Percentiles rank a stretch among this genome's conserved stretches.
Conservation (phyloP, 345 rosid genomes). For the Boechera stricta region DNA sequence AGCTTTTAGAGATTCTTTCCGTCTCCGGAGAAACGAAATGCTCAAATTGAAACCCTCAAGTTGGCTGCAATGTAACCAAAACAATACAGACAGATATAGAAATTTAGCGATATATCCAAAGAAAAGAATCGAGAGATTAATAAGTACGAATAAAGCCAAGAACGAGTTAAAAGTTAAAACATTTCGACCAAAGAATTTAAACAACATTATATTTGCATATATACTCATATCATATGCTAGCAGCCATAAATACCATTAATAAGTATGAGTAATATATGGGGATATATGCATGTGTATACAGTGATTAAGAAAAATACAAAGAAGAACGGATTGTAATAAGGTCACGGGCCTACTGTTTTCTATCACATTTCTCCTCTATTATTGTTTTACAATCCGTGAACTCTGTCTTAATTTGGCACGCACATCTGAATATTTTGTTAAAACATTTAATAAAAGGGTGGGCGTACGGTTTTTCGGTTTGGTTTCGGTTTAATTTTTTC, state of each 20-base stretch:
- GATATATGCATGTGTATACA: slow-evolving; percentile 23
- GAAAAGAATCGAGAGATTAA: slow-evolving; percentile 9
- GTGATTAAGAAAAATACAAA: slow-evolving; percentile 36
- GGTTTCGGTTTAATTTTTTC: too few species aligned
- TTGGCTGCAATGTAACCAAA: slow-evolving; percentile 2
- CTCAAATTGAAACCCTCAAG: background rate
- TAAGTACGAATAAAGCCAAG: slow-evolving; percentile 26
- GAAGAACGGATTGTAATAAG: slow-evolving; percentile 27
- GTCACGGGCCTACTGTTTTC: slow-evolving; percentile 46
- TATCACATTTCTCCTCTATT: slow-evolving; percentile 21
- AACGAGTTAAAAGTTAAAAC: slow-evolving; percentile 30
- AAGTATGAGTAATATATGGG: slow-evolving; percentile 2
- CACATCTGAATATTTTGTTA: background rate
- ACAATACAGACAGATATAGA: background rate
- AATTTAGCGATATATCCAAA: slow-evolving; percentile 32
- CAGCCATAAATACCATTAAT: background rate
- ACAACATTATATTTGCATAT: background rate
- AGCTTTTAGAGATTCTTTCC: background rate
- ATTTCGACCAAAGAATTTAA: slow-evolving; percentile 27
- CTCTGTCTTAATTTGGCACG: slow-evolving; percentile 7
- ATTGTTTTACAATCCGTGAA: slow-evolving; percentile 38
- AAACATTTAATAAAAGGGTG: too few species aligned
- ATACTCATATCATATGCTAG: slow-evolving; percentile 7
- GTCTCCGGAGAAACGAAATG: background rate
- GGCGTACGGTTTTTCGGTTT: too few species aligned